Evolutionary conservation across 2,329 filamentous ascomycete species (phyloP), one percentile per base, ranked within the genome.

Genomic region (Aspergillus pseudoviridinutans): DNA sequence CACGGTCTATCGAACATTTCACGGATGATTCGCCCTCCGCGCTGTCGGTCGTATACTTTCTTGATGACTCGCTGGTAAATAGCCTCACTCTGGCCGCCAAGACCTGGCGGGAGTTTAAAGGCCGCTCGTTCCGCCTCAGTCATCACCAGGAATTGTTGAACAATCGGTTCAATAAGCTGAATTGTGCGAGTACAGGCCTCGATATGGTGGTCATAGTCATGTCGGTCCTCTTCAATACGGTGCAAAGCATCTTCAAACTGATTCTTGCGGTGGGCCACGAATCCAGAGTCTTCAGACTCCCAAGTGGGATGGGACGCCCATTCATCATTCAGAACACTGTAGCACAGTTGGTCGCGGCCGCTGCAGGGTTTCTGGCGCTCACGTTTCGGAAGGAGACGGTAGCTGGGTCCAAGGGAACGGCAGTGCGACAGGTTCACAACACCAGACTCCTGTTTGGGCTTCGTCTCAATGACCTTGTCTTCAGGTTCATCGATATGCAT

Each of bases 291-390:
- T 74, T 99, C 94, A 1, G 93, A 97, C 1, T 93, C 94, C 94
- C 94, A 99, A 0, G 94, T 99, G 3, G 94, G 94, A 76, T 99
- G 94, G 27, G 93, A 97, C 1, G 94, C 94, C 94, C 94, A 99
- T 65, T 97, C 91, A 66, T 99, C 94, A 64, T 99, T 99, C 55
- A 99, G 81, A 0, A 99, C 93, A 25, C 89, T 88, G 64, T 91
- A 88, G 77, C 94, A 99, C 65, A 99, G 87, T 73, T 96, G 92
- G 70, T 99, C 94, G 49, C 94, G 89, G 10, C 94, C 94, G 69
- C 91, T 94, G 78, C 94, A 99, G 0, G 89, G 86, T 78, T 96
- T 95, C 58, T 94, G 86, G 10, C 92, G 88, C 73, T 97, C 94
- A 56, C 92, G 82, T 76, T 93, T 94, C 0, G 94, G 94, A 8